phyloP scores from a whole-genome alignment of 176 grass and related monocot species.

The Oryza glumipatula region DNA sequence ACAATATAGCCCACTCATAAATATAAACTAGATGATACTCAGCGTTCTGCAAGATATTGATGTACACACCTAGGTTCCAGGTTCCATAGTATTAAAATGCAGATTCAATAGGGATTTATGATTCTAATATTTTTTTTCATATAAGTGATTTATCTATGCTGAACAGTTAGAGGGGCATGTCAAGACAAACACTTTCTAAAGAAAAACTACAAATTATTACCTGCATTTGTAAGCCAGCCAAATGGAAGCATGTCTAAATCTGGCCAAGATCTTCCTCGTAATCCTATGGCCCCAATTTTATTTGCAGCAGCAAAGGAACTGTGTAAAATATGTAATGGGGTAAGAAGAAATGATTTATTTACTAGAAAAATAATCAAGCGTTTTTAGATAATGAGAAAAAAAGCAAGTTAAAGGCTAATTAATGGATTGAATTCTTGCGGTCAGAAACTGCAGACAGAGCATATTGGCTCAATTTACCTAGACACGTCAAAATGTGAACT shows the following conservation, averaged over 20 bases:
- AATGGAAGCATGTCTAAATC: constrained; percentile 97
- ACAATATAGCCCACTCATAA: not conserved
- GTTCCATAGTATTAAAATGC: not conserved
- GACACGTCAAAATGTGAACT: constrained; percentile 74
- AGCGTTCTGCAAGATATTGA: not conserved
- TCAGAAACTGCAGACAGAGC: constrained; percentile 16
- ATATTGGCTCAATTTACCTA: constrained; percentile 54
- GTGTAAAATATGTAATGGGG: constrained; percentile 34
- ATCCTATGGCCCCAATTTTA: constrained; percentile 74
- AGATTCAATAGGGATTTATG: constrained; percentile 8
- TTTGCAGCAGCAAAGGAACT: constrained; percentile 75
- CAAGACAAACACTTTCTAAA: not conserved
- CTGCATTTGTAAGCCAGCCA: constrained; percentile 79
- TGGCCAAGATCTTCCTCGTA: constrained; percentile 86
- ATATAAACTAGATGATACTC: not conserved
- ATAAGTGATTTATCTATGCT: not conserved
- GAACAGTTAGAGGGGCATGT: not conserved
- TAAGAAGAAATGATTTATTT: constrained; percentile 21
- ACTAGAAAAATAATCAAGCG: not conserved
- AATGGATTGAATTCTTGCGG: constrained; percentile 21
- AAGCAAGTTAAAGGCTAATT: constrained; percentile 21
- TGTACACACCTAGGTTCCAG: not conserved
- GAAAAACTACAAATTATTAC: constrained; percentile 45
- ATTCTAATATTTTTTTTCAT: not conserved
- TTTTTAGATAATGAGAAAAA: not conserved